Evolutionary conservation across 495 filamentous ascomycete species (phyloP), one percentile per base, ranked within the genome.

Genomic region (Cercophora samala): DNA sequence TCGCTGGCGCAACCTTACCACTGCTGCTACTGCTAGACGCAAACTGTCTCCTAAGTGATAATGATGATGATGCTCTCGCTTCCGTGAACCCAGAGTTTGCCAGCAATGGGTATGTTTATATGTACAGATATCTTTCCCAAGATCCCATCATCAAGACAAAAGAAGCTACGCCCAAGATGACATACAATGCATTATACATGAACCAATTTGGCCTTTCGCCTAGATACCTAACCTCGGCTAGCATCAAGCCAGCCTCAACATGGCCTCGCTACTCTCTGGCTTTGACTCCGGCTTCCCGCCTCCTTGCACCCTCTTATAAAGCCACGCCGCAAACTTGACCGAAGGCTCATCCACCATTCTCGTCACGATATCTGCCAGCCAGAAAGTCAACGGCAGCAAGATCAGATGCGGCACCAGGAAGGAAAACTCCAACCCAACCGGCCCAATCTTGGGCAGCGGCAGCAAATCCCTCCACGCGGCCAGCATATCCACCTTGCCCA

Each of bases 341-440:
- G 81, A 80, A 5, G 85, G 87, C 69, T 85, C 82, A 68, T 89
- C 87, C 53, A 89, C 74, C 59, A 79, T 54, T 62, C 77, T 80
- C 6, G 87, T 88, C 18, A 82, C 77, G 1, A 88, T 60, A 46
- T 88, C 85, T 4, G 86, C 84, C 42, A 82, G 42, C 81, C 82
- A 88, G 0, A 89, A 71, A 2, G 85, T 89, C 21, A 86, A 61
- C 5, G 86, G 85, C 63, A 88, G 69, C 21, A 88, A 60, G 52
- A 89, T 74, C 54, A 88, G 46, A 52, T 89, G 82, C 13, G 84
- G 79, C 9, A 77, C 61, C 26, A 87, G 74, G 68, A 86, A 86
- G 17, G 76, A 76, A 6, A 83, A 17, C 71, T 89, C 86, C 11
- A 88, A 70, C 0, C 86, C 86, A 60, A 87, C 64, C 6, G 84